Evolutionary conservation across 2,329 filamentous ascomycete species (phyloP).

Genomic region (Nectriaceae sp.): DNA sequence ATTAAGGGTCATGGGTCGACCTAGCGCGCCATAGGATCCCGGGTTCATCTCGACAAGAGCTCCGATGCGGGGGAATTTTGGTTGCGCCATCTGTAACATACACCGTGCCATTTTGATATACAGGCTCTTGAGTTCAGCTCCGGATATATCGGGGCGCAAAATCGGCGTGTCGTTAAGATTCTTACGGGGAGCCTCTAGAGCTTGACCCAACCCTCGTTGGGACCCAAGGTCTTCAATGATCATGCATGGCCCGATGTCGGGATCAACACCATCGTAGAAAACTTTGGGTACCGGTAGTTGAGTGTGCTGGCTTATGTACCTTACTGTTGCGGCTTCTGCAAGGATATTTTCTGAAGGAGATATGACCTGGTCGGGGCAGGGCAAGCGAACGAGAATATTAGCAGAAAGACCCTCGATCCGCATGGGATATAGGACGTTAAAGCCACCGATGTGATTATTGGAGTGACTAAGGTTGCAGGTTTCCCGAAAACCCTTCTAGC

Average conservation of each 20-base stretch:
- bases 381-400: conserved; percentile 24
- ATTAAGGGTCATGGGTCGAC: conserved; percentile 41
- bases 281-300: conserved; percentile 26
- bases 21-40: conserved; percentile 28
- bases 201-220: conserved; percentile 19
- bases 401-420: conserved; percentile 13
- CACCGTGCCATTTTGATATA: conserved; percentile 41
- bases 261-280: conserved; percentile 21
- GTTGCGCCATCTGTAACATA: conserved; percentile 38
- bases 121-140: conserved; percentile 30
- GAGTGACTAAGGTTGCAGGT: conserved; percentile 17
- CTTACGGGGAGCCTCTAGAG: conserved; percentile 18
- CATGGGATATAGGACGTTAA: conserved; percentile 29
- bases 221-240: conserved; percentile 22
- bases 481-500: conserved; percentile 17
- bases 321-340: conserved; percentile 23
- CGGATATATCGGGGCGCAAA: conserved; percentile 24
- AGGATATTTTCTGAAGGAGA: conserved; percentile 26
- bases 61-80: conserved; percentile 41
- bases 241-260: conserved; percentile 23
- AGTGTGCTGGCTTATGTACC: conserved; percentile 18
- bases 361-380: conserved; percentile 17
- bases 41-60: conserved; percentile 31
- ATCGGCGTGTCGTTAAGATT: conserved; percentile 22
- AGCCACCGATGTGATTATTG: conserved; percentile 29